Base-by-base conservation (phyloP, 2,329 filamentous ascomycete genomes). In the Capronia americana region DNA sequence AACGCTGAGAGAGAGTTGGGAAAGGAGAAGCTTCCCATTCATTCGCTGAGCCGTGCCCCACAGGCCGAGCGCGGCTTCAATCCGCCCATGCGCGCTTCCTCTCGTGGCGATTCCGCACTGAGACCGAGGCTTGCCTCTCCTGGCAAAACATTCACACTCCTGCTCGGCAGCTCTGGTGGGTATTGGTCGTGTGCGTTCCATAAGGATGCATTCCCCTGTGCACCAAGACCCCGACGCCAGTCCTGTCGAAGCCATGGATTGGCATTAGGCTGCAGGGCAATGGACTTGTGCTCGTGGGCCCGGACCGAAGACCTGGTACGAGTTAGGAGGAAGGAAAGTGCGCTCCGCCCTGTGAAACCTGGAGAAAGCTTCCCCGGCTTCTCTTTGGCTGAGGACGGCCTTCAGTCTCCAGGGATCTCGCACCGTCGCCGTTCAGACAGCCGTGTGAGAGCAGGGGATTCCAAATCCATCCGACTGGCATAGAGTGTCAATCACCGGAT, bases 291-390 rank as follows among this genome's bases (percentile, higher is more conserved):
- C 48, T 51, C 14, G 53, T 17, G 53, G 53, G 20, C 20, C 53
- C 53, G 53, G 28, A 30, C 53, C 53, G 53, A 55, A 8, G 28
- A 34, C 53, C 26, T 20, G 28, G 53, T 20, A 23, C n/a, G n/a
- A n/a, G n/a, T n/a, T n/a, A 3, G 17, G 17, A 44, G 14, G 17
- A 6, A 7, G 38, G 8, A 8, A 44, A 11, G 10, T 26, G 12
- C 4, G 26, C 51, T n/a, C 51, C 24, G 28, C 51, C 48, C 28
- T 34, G 53, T 34, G 53, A 55, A 26, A 55, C 53, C 28, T 30
- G 53, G 53, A 55, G 53, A 55, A 55, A 23, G 38, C 17, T 30
- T 55, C 53, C n/a, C 26, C 26, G 2, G 53, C 26, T n/a, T 55
- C 20, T 51, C 48, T 12, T 55, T 55, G 26, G 53, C 26, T 30